Percentiles rank a stretch among this genome's conserved stretches.
These are phyloP conservation scores for Rhizoclosmatium globosum DNA, from an alignment of 192 early-diverging fungal species.

Conservation along the genomic window DNA sequence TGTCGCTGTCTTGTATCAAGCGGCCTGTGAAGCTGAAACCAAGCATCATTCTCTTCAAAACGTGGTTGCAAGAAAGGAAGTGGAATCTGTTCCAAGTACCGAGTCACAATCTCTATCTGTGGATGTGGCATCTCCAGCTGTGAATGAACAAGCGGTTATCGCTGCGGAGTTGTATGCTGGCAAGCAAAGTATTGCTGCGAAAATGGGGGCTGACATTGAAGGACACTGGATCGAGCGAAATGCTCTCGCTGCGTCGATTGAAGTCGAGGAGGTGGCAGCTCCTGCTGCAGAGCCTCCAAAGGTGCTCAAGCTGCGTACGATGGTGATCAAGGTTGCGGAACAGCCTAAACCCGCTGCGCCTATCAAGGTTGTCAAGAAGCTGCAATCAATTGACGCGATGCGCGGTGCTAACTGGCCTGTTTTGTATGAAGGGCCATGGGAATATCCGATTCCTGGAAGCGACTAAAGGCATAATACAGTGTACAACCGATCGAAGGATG, in stretches of 20 bases:
- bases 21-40: background rate
- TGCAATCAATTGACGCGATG: constrained; percentile 26
- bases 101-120: background rate
- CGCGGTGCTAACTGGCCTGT: constrained; percentile 32
- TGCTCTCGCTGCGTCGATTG: background rate
- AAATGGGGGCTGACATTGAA: background rate
- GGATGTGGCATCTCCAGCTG: background rate
- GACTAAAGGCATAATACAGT: background rate
- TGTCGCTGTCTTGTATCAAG: background rate
- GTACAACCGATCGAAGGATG: background rate
- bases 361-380: background rate
- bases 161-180: constrained; percentile 1
- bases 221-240: background rate
- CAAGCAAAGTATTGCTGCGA: background rate
- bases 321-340: constrained; percentile 13
- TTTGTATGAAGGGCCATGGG: constrained; percentile 20
- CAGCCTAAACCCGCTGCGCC: background rate
- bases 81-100: background rate
- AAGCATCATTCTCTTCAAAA: background rate
- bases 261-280: background rate
- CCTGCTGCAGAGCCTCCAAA: background rate
- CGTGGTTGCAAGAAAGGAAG: background rate
- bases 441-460: background rate
- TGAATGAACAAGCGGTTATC: background rate
- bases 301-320: constrained; percentile 9